A percentile compares a stretch with the other conserved stretches of the same genome.
Evolutionary conservation across 176 grass and related monocot genomes (phyloP).

Genomic region (Alopecurus myosuroides): DNA sequence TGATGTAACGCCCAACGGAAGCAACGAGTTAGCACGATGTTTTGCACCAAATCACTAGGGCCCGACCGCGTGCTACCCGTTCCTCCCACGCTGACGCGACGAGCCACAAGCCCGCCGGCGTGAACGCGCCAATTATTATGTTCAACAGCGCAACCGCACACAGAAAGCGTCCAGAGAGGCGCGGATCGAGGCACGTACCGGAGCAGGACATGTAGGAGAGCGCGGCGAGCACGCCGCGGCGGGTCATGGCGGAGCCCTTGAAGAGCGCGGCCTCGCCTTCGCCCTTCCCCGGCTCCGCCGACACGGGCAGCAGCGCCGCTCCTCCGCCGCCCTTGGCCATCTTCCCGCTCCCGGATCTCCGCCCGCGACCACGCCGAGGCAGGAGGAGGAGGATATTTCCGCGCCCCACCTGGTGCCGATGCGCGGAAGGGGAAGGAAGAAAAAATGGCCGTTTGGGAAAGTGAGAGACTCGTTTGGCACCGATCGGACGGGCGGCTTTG

Average conservation of each 20-base stretch:
- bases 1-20: background rate
- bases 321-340: slow-evolving; percentile 43
- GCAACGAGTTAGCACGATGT: background rate
- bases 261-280: slow-evolving; percentile 49
- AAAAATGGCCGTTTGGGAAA: background rate
- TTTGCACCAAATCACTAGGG: background rate
- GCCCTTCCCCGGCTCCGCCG: slow-evolving; percentile 30
- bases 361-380: slow-evolving; percentile 15
- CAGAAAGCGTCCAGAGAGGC: background rate
- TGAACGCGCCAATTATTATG: background rate
- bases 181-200: slow-evolving; percentile 41
- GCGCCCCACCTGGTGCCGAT: background rate
- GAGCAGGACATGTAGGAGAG: slow-evolving; percentile 97
- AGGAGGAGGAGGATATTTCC: slow-evolving; percentile 26
- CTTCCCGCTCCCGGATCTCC: slow-evolving; percentile 21
- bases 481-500: background rate
- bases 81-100: slow-evolving; percentile 1
- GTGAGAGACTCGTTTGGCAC: background rate
- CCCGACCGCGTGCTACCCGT: background rate
- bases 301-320: slow-evolving; percentile 24
- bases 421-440: slow-evolving; percentile 7
- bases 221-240: slow-evolving; percentile 66
- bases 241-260: slow-evolving; percentile 87
- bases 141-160: too few species aligned
- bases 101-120: too few species aligned